Evolutionary conservation across 2,329 filamentous ascomycete genomes (phyloP), one percentile per base, ranked within the genome.

Genomic region (Neofusicoccum sp.): DNA sequence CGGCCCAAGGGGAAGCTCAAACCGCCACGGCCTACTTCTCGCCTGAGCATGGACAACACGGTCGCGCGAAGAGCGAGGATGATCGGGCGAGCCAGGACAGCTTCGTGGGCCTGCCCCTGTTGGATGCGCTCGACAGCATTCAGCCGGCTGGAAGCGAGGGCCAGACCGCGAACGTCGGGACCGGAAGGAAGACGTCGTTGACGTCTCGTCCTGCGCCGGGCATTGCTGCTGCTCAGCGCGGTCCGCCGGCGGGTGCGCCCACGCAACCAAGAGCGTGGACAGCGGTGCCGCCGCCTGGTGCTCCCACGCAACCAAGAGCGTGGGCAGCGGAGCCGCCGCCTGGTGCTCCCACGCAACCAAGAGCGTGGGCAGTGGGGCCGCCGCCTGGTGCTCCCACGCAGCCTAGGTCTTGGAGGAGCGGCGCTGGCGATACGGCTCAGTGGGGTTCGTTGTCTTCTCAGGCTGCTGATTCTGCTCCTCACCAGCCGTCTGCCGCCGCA

Each of bases 101-200:
- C 38, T 61, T 63, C n/a, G 62, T 61, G n/a, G 62, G 62, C 6
- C 49, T 59, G n/a, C 24, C 45, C 6, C 38, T 63, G n/a, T 45
- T 63, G 9, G 53, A 62, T 14, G 51, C 36, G 5, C 49, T 63
- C 12, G 51, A 53, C 6, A 36, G 14, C 14, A 36, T 45, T 20
- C 34, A 44, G 57, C 33, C n/a, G 34, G 14, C 11, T n/a, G 36
- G 51, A 56, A 28, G 51, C 14, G 24, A 58, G 30, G 41, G 12
- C 8, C 24, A 58, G 28, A 2, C 16, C 9, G 40, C 24, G 16
- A 9, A 7, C 24, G 40, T 14, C 3, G 44, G n/a, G 8, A 5
- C n/a, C 8, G 38, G 26, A 11, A 48, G 33, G 26, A 58, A 38
- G 56, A 30, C 41, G 5, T 47, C 44, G 20, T 7, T 58, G 12